phyloP scores from a whole-genome alignment of 2,329 filamentous ascomycete species.

The Ploettnerulaceae sp. region DNA sequence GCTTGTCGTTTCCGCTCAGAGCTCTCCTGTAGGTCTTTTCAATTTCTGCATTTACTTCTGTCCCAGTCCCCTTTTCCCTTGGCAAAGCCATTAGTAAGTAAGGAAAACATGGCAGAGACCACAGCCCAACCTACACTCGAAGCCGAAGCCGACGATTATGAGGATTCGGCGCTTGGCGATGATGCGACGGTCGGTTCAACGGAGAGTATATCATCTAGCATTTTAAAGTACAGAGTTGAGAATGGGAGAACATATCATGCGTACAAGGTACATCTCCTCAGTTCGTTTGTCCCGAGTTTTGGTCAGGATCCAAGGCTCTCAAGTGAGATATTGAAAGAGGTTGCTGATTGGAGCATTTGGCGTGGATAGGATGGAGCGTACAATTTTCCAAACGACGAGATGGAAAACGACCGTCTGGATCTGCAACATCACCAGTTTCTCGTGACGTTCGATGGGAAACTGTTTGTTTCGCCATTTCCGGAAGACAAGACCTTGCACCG shows the following conservation, averaged over 20 bases:
- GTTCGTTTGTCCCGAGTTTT: neutral
- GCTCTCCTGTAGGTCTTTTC: too few relatives aligned
- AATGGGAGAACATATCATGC: conserved; percentile 37
- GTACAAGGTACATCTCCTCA: neutral
- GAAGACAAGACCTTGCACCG: conserved; percentile 20
- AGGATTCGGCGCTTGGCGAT: too few relatives aligned
- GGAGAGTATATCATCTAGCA: conserved; percentile 12
- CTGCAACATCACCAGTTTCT: conserved; percentile 37
- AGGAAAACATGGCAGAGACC: too few relatives aligned
- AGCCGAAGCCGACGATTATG: too few relatives aligned
- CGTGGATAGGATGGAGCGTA: conserved; percentile 11
- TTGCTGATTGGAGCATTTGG: neutral
- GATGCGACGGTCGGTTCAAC: too few relatives aligned
- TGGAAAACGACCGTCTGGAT: conserved; percentile 28
- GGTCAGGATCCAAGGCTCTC: neutral
- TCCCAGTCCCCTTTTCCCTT: too few relatives aligned
- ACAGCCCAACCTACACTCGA: too few relatives aligned
- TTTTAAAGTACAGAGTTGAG: conserved; percentile 35
- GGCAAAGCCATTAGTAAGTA: too few relatives aligned
- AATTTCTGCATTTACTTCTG: too few relatives aligned
- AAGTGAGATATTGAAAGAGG: neutral
- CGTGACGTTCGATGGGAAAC: conserved; percentile 33
- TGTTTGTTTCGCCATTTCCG: conserved; percentile 29
- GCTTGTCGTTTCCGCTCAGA: too few relatives aligned
- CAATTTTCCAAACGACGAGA: conserved; percentile 13